A percentile compares a stretch with the other conserved stretches of the same genome.
Conservation (phyloP, 306 rosid genomes). For the Hippophae rhamnoides region DNA sequence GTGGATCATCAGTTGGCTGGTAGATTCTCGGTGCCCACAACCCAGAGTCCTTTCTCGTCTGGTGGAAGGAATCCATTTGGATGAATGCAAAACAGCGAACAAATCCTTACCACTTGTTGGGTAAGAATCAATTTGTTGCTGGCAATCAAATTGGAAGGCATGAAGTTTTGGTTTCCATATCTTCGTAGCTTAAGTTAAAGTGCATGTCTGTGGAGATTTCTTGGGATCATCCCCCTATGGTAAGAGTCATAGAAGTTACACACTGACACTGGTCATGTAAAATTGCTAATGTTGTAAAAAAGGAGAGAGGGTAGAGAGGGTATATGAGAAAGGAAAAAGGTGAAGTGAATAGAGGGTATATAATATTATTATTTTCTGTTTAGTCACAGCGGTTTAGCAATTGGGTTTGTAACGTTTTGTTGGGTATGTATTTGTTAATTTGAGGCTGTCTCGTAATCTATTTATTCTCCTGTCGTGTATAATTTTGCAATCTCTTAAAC, state of each 20-base stretch:
- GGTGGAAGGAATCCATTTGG: constrained; percentile 82
- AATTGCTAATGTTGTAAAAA: constrained; percentile 32
- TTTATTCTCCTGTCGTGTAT: constrained; percentile 16
- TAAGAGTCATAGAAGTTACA: constrained; percentile 4
- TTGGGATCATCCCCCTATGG: constrained; percentile 12
- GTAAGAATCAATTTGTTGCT: constrained; percentile 39
- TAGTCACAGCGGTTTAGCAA: constrained; percentile 22
- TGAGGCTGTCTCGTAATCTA: constrained; percentile 8
- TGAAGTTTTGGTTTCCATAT: too few species aligned
- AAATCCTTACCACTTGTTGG: constrained; percentile 15
- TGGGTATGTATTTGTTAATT: constrained; percentile 21
- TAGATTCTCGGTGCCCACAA: constrained; percentile 42
- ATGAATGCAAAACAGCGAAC: constrained; percentile 21
- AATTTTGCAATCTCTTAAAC: constrained; percentile 19
- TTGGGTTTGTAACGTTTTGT: constrained; percentile 21
- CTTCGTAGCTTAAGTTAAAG: constrained; percentile 10
- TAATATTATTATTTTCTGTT: constrained; percentile 5
- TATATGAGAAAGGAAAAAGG: constrained; percentile 22
- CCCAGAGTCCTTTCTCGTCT: constrained; percentile 38
- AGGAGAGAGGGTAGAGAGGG: not conserved
- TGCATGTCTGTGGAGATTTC: constrained; percentile 18
- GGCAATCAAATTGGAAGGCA: constrained; percentile 25
- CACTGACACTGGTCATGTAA: constrained; percentile 22
- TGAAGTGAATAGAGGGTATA: constrained; percentile 4
- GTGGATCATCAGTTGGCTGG: constrained; percentile 45